Percentiles rank a stretch among this genome's conserved stretches.
phyloP scores from a whole-genome alignment of 495 filamentous ascomycete genomes.

The Cercophora sp. region DNA sequence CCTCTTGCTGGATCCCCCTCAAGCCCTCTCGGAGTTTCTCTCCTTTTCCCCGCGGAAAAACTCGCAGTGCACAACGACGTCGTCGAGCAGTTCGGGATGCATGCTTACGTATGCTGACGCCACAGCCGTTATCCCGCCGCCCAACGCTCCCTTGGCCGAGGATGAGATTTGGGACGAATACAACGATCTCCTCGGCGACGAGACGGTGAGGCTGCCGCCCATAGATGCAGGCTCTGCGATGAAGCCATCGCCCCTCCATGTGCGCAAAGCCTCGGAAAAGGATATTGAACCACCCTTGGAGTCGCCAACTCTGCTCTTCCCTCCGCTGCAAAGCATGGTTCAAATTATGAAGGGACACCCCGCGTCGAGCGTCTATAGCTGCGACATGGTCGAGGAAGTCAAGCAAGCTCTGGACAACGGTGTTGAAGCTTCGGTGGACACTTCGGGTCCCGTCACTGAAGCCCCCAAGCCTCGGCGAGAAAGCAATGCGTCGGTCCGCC shows the following conservation, averaged over 20 bases:
- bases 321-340: constrained; percentile 28
- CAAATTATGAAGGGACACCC: constrained; percentile 29
- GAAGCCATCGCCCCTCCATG: constrained; percentile 44
- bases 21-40: constrained; percentile 53
- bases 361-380: constrained; percentile 40
- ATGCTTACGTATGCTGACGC: constrained; percentile 46
- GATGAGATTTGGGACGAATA: constrained; percentile 97
- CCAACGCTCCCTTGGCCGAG: constrained; percentile 57
- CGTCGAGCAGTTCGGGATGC: constrained; percentile 61
- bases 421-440: constrained; percentile 35
- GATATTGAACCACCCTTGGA: constrained; percentile 32
- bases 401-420: constrained; percentile 42
- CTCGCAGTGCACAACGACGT: constrained; percentile 61
- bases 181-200: constrained; percentile 78
- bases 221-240: constrained; percentile 49
- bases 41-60: constrained; percentile 66
- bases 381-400: constrained; percentile 45
- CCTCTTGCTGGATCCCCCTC: constrained; percentile 14
- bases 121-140: constrained; percentile 58
- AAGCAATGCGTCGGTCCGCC: constrained; percentile 35
- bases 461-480: background rate
- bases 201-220: constrained; percentile 41
- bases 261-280: constrained; percentile 10
- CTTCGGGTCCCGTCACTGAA: constrained; percentile 24
- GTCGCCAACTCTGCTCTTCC: constrained; percentile 35